These are phyloP conservation scores for Batkoa obscura DNA, from an alignment of 371 early-diverging fungal species.

Conservation along the genomic window DNA sequence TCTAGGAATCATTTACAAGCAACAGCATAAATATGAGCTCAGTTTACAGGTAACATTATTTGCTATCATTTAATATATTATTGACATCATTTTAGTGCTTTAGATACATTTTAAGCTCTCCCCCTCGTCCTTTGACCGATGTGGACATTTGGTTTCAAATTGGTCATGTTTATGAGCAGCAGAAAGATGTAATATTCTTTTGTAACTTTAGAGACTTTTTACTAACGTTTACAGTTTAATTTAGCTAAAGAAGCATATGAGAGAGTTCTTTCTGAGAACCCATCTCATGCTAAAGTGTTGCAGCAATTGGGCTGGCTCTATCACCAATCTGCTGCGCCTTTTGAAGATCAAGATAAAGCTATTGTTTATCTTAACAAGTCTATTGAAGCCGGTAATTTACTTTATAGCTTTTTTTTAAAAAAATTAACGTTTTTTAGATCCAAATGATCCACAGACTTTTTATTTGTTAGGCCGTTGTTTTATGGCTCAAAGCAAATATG, in stretches of 20 bases:
- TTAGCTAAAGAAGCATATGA: slow-evolving; percentile 87
- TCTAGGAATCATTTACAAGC: slow-evolving; percentile 92
- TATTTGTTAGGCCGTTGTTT: slow-evolving; percentile 91
- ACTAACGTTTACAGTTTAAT: slow-evolving; percentile 23
- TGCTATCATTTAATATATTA: neutral
- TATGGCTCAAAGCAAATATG: slow-evolving; percentile 88
- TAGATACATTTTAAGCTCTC: slow-evolving; percentile 65
- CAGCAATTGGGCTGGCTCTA: slow-evolving; percentile 94
- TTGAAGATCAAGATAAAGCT: slow-evolving; percentile 66
- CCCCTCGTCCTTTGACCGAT: slow-evolving; percentile 87
- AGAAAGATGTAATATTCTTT: slow-evolving; percentile 55
- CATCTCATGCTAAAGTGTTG: slow-evolving; percentile 86
- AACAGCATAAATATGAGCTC: slow-evolving; percentile 72
- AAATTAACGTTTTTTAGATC: slow-evolving; percentile 21
- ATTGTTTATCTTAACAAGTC: slow-evolving; percentile 65
- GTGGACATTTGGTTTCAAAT: slow-evolving; percentile 96
- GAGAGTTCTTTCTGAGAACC: slow-evolving; percentile 65
- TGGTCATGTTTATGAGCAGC: slow-evolving; percentile 90
- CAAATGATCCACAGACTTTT: slow-evolving; percentile 85
- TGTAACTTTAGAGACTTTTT: no score
- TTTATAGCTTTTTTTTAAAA: neutral
- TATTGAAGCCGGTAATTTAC: slow-evolving; percentile 39
- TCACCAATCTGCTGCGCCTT: slow-evolving; percentile 61
- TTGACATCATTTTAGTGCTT: slow-evolving; percentile 53
- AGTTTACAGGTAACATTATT: slow-evolving; percentile 43